Evolutionary conservation across 78 protist genomes (phyloP), one percentile per base, ranked within the genome.

Genomic region (Dictyostelium citrinum): DNA sequence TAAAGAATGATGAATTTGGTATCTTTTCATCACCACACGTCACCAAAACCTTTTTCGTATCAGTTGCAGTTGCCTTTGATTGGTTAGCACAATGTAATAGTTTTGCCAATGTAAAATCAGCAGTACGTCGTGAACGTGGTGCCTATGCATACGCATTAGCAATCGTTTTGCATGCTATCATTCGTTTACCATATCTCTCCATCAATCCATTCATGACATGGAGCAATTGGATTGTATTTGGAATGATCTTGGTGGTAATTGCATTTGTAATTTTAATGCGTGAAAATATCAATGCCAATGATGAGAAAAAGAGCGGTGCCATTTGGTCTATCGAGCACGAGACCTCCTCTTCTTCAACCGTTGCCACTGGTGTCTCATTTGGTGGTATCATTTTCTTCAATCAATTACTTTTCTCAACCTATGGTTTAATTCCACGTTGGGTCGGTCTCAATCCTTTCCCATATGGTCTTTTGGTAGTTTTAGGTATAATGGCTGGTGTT

Each of bases 391-490:
- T 88, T 33, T 88, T 88, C 43, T 24, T 29, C 3, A 51, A 71
- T 41, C 93, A 88, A 67, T 35, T 88, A 24, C 71, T 88, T 5
- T 71, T 78, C 55, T 88, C 93, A 14, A 68, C 81, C 9, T 49
- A 88, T 78, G 93, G 93, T 78, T n/a, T 88, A 11, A 78, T 88
- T 22, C 93, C 93, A 78, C 84, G 93, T 78, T 88, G 93, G 93
- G 33, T 68, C 17, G 58, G 80, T 35, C 81, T 88, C 46, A 55
- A 43, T 16, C 93, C 93, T 45, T 88, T 74, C 77, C 93, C 93
- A 78, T 46, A 60, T 24, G 93, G 93, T 67, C 31, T 88, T 27
- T 27, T 88, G 9, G 81, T 88, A 0, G 24, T 88, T 5, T 31
- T 88, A 2, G 61, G 61, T 31, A 24, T 88, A 24, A 76, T 88